A percentile compares a stretch with the other conserved stretches of the same genome.
Evolutionary conservation across 2,329 filamentous ascomycete species (phyloP).

Genomic region (Trichoderma polysporum): DNA sequence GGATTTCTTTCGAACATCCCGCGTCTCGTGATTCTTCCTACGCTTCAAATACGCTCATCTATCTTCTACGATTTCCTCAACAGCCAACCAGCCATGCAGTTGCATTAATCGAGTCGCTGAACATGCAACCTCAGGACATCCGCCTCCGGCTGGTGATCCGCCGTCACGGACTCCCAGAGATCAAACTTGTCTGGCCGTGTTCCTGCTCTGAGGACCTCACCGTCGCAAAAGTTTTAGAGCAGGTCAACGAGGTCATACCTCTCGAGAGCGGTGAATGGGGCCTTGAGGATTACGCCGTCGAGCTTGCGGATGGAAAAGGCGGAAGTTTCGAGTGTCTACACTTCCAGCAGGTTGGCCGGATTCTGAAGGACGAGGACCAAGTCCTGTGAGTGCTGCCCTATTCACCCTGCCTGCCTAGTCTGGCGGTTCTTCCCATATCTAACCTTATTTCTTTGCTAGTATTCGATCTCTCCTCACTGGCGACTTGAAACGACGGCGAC

Average conservation of each 20-base stretch:
- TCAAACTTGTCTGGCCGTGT: conserved; percentile 70
- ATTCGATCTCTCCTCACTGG: conserved; percentile 75
- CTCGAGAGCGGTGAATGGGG: conserved; percentile 82
- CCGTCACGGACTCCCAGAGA: conserved; percentile 70
- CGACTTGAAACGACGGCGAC: conserved; percentile 69
- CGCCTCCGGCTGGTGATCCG: conserved; percentile 72
- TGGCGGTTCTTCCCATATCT: not conserved
- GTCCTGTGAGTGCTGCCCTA: conserved; percentile 62
- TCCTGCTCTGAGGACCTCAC: conserved; percentile 60
- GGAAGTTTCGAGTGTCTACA: conserved; percentile 81
- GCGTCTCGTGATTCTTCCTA: not conserved
- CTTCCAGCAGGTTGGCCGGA: conserved; percentile 67
- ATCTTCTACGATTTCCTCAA: not conserved
- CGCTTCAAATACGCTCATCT: not conserved
- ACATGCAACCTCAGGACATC: conserved; percentile 42
- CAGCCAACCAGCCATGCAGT: not conserved
- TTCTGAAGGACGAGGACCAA: conserved; percentile 81
- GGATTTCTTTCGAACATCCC: not conserved
- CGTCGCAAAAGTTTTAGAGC: conserved; percentile 71
- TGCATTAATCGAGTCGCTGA: not conserved
- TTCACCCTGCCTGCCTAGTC: not conserved
- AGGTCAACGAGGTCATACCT: conserved; percentile 77
- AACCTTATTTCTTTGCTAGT: conserved; percentile 40
- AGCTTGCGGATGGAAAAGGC: conserved; percentile 58
- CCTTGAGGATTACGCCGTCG: conserved; percentile 84